A percentile compares a stretch with the other conserved stretches of the same genome.
These are phyloP conservation scores for Saturnispora mendoncae DNA, from an alignment of 805 yeast species.

Conservation along the genomic window DNA sequence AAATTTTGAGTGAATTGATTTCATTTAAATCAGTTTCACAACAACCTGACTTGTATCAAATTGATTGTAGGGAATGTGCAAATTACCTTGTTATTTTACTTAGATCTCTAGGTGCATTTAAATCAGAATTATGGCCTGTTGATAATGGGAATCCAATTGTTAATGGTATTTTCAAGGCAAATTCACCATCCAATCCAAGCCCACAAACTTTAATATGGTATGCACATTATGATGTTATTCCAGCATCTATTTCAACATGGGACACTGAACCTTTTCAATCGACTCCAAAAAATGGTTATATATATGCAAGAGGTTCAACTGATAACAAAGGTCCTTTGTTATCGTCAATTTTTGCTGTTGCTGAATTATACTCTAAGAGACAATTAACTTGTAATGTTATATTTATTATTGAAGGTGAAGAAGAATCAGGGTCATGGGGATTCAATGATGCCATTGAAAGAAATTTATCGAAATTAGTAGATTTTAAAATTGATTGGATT, in stretches of 20 bases:
- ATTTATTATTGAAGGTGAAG: conserved; percentile 89
- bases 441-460: conserved; percentile 57
- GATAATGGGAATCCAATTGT: conserved; percentile 80
- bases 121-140: conserved; percentile 62
- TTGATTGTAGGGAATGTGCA: conserved; percentile 84
- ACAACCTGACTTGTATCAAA: conserved; percentile 55
- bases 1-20: conserved; percentile 52
- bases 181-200: conserved; percentile 15
- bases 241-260: conserved; percentile 64
- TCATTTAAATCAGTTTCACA: conserved; percentile 73
- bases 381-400: conserved; percentile 63
- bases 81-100: conserved; percentile 56
- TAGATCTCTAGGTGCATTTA: conserved; percentile 58
- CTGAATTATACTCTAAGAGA: conserved; percentile 47
- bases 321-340: conserved; percentile 92
- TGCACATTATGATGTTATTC: conserved; percentile 94
- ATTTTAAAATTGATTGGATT: conserved; percentile 71
- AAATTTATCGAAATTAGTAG: conserved; percentile 26
- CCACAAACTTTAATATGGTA: conserved; percentile 64
- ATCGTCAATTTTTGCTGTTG: conserved; percentile 82
- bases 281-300: conserved; percentile 71
- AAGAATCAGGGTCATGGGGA: conserved; percentile 87
- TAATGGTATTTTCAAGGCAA: conserved; percentile 58
- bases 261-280: conserved; percentile 67
- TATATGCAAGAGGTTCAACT: conserved; percentile 87